Percentiles rank a stretch among this genome's conserved stretches.
These are phyloP conservation scores for Salvia miltiorrhiza DNA, from an alignment of 257 asterid genomes.

Conservation along the genomic window DNA sequence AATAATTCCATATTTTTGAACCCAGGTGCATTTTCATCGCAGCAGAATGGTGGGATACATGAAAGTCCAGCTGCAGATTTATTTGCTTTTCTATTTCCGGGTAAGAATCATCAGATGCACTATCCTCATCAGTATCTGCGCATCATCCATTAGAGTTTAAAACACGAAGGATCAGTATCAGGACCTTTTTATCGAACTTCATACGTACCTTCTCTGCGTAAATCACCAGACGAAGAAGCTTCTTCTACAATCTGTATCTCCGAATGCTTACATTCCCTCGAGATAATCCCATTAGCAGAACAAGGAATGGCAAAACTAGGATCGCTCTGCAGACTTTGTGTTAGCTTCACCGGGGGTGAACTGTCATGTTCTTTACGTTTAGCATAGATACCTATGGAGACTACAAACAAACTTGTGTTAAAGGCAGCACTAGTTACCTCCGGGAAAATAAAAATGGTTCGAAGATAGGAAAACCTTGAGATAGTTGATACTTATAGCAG, in stretches of 20 bases:
- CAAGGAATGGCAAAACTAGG: slow-evolving; percentile 26
- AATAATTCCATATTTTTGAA: slow-evolving; percentile 43
- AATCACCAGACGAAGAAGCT: slow-evolving; percentile 39
- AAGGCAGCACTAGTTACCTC: no score
- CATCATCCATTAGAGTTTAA: not conserved
- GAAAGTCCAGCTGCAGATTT: slow-evolving; percentile 22
- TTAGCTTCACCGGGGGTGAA: slow-evolving; percentile 21
- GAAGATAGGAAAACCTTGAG: not conserved
- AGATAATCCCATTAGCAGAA: slow-evolving; percentile 32
- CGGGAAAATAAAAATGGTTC: no score
- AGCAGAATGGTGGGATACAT: slow-evolving; percentile 33
- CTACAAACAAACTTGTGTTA: not conserved
- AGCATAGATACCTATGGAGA: slow-evolving; percentile 25
- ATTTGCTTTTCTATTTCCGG: slow-evolving; percentile 20
- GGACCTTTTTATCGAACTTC: slow-evolving; percentile 45
- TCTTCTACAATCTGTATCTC: slow-evolving; percentile 43
- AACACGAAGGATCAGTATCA: not conserved
- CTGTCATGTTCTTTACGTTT: slow-evolving; percentile 17
- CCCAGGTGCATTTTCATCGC: slow-evolving; percentile 38
- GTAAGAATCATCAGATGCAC: slow-evolving; percentile 21
- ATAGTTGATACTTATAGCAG: not conserved
- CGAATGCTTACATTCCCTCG: slow-evolving; percentile 35
- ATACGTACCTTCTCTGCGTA: slow-evolving; percentile 51
- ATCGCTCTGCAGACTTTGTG: slow-evolving; percentile 20
- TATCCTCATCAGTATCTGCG: slow-evolving; percentile 32